Evolutionary conservation across 768 basidiomycete species (phyloP), one percentile per base, ranked within the genome.

Genomic region (Hydnum rufescens): DNA sequence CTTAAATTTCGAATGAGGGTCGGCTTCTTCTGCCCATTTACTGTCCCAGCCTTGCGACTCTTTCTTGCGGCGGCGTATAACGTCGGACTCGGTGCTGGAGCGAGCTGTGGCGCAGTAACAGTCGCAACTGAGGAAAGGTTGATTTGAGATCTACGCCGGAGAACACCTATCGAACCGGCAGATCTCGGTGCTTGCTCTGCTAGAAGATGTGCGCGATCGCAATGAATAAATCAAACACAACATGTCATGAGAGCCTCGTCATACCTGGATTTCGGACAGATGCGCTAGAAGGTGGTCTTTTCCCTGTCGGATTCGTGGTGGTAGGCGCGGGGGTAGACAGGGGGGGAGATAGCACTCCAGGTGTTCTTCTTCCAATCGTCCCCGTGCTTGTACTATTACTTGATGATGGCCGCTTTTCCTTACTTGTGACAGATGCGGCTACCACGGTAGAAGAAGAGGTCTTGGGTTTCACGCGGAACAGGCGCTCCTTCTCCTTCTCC

Each of bases 1-100:
- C 82, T 81, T 25, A 90, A 67, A 66, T 90, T 84, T 28, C 85
- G 78, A 57, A 92, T 92, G 23, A 93, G 71, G 2, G 86, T 89
- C 2, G 88, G 89, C 64, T 87, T 88, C 60, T 28, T 56, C 22
- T 29, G 36, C n/a, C n/a, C n/a, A n/a, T n/a, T n/a, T n/a, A n/a
- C n/a, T 13, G 36, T 22, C 22, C 36, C 36, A 39, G 13, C 22
- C 36, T 39, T 39, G 13, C 36, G 13, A 39, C 13, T 22, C 36
- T 22, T 39, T 39, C 22, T 39, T 22, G 22, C 22, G 13, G 36
- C 36, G 13, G 36, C 36, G 22, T 39, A 39, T 13, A 22, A 13
- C 13, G 13, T 22, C 1, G 36, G 22, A 39, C 13, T 39, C 36
- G 36, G 36, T 39, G 36, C 36, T 39, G 36, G 36, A 13, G 36